phyloP scores from a whole-genome alignment of 495 filamentous ascomycete species.

The Lophiotrema nucula region DNA sequence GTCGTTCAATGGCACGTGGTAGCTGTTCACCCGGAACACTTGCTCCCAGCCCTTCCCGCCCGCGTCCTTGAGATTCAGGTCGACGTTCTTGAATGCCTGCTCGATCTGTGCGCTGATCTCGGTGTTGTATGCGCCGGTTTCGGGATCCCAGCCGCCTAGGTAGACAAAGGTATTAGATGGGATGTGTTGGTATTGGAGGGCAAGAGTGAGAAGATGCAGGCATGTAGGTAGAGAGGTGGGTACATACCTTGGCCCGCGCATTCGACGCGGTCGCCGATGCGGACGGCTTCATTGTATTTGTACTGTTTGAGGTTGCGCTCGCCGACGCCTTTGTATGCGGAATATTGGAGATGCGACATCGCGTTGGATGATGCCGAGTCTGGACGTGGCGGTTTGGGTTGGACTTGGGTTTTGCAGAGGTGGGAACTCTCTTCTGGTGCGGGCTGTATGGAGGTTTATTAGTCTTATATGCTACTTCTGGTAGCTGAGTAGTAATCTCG shows the following conservation, averaged over 20 bases:
- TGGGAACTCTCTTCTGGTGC: too few species aligned
- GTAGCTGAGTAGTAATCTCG: too few species aligned
- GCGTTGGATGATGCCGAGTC: too few species aligned
- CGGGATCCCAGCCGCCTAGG: constrained; percentile 53
- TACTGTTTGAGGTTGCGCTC: constrained; percentile 40
- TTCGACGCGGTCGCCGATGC: constrained; percentile 54
- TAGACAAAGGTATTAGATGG: not conserved
- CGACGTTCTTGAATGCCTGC: constrained; percentile 56
- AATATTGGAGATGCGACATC: constrained; percentile 51
- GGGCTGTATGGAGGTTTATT: too few species aligned
- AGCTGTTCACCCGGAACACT: constrained; percentile 53
- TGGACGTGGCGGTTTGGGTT: too few species aligned
- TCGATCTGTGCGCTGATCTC: constrained; percentile 52
- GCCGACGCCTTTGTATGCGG: constrained; percentile 47
- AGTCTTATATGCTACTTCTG: too few species aligned
- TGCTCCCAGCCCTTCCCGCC: constrained; percentile 60
- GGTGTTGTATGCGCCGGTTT: constrained; percentile 40
- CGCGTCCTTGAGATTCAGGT: constrained; percentile 47
- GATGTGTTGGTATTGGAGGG: not conserved
- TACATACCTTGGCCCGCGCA: constrained; percentile 54
- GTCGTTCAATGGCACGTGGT: constrained; percentile 42
- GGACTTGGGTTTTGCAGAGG: too few species aligned
- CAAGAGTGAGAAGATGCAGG: too few species aligned
- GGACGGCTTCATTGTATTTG: constrained; percentile 55
- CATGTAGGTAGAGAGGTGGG: too few species aligned